These are phyloP conservation scores for Fimicolochytrium jonesii DNA, from an alignment of 192 early-diverging fungal genomes.

Conservation along the genomic window DNA sequence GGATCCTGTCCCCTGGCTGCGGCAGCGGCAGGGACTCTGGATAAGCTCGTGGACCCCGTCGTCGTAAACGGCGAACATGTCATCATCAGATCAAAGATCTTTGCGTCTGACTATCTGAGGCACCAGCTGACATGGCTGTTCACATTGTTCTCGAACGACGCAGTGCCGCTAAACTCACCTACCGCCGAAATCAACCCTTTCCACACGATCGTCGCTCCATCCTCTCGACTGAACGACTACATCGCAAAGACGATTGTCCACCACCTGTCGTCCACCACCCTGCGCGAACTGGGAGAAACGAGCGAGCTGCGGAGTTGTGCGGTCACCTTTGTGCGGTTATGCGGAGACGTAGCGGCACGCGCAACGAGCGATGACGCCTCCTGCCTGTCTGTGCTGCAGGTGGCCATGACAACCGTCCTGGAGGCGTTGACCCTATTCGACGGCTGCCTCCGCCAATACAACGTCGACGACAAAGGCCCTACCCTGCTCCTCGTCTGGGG, in stretches of 20 bases:
- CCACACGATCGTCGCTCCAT: neutral
- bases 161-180: neutral
- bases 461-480: conserved; percentile 35
- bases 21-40: neutral
- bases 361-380: neutral
- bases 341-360: neutral
- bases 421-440: neutral
- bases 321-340: neutral
- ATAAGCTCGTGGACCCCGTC: neutral
- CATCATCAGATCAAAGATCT: conserved; percentile 5
- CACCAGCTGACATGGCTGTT: conserved; percentile 10
- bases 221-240: too few species aligned
- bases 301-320: conserved; percentile 10
- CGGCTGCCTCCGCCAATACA: conserved; percentile 26
- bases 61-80: neutral
- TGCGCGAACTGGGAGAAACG: conserved; percentile 1
- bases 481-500: conserved; percentile 37
- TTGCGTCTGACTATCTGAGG: neutral
- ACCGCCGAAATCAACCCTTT: neutral
- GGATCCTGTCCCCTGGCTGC: neutral
- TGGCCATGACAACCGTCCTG: neutral
- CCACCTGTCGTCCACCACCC: neutral
- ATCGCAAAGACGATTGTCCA: neutral
- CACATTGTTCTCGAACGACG: neutral
- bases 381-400: neutral